Evolutionary conservation across 768 basidiomycete genomes (phyloP).

Genomic region (Lentinus tigrinus): DNA sequence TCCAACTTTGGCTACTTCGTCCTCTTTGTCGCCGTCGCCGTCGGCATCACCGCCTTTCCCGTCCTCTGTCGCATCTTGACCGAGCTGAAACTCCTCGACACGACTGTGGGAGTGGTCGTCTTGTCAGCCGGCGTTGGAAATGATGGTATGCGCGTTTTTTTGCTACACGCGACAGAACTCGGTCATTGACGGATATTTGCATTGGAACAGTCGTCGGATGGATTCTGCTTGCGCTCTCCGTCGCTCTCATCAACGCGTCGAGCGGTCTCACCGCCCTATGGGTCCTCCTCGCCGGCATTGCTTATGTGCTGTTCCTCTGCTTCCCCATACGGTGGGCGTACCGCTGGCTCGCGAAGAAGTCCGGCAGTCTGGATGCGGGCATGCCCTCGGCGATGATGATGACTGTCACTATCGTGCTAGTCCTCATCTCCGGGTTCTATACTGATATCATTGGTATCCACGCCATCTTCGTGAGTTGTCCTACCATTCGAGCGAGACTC

Average conservation of each 20-base stretch:
- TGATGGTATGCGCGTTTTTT: conserved; percentile 48
- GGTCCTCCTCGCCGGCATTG: conserved; percentile 68
- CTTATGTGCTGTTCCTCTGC: conserved; percentile 64
- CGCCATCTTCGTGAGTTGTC: conserved; percentile 53
- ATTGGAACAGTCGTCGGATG: conserved; percentile 52
- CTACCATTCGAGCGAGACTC: conserved; percentile 15
- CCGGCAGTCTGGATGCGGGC: conserved; percentile 71
- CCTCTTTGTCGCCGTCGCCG: conserved; percentile 81
- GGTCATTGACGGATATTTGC: neutral
- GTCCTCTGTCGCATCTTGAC: conserved; percentile 84
- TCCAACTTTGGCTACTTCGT: conserved; percentile 81
- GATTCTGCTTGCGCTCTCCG: conserved; percentile 79
- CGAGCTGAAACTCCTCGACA: conserved; percentile 78
- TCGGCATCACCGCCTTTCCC: conserved; percentile 81
- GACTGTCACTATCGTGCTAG: conserved; percentile 72
- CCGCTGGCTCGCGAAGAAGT: conserved; percentile 61
- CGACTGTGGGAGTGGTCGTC: conserved; percentile 79
- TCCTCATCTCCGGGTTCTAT: conserved; percentile 76
- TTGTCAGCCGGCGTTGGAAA: conserved; percentile 80
- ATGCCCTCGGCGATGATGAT: conserved; percentile 75
- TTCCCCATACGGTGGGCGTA: conserved; percentile 65
- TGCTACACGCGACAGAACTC: neutral
- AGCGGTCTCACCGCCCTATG: conserved; percentile 75
- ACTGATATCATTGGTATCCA: conserved; percentile 85
- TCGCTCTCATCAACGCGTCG: conserved; percentile 80